Percentiles rank a stretch among this genome's conserved stretches.
These are phyloP conservation scores for Pythium aphanidermatum DNA, from an alignment of 352 stramenopile species.

Conservation along the genomic window DNA sequence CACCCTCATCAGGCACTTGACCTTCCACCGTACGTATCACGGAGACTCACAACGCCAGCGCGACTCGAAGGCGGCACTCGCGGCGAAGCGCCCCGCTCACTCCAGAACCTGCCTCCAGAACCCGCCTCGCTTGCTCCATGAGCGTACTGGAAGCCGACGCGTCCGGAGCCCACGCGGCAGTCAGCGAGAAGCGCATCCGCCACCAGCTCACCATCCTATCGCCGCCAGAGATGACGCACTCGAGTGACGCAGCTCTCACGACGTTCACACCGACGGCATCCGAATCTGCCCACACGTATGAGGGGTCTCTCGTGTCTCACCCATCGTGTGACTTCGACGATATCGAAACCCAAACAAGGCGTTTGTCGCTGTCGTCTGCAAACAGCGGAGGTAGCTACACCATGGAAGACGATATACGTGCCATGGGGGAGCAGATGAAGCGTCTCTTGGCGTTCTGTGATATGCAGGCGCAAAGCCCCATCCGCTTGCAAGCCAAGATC, in stretches of 20 bases:
- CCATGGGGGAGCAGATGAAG: slow-evolving; percentile 78
- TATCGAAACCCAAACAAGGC: slow-evolving; percentile 13
- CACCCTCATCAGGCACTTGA: neutral
- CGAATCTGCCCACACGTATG: slow-evolving; percentile 10
- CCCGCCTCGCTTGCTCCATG: slow-evolving; percentile 5
- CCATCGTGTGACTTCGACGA: slow-evolving; percentile 18
- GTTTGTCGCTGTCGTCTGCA: slow-evolving; percentile 43
- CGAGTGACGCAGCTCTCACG: neutral
- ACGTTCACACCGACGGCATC: neutral
- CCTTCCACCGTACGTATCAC: neutral
- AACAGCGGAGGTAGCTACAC: slow-evolving; percentile 38
- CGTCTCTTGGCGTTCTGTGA: slow-evolving; percentile 78
- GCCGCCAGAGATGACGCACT: slow-evolving; percentile 4
- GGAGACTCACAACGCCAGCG: no score
- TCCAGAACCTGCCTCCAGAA: slow-evolving; percentile 12
- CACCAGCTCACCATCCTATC: slow-evolving; percentile 18
- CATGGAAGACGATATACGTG: slow-evolving; percentile 70
- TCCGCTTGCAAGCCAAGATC: slow-evolving; percentile 73
- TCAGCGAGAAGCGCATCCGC: slow-evolving; percentile 18
- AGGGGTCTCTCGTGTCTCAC: slow-evolving; percentile 15
- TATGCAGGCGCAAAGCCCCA: slow-evolving; percentile 57
- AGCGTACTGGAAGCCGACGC: slow-evolving; percentile 3
- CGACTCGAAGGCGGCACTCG: no score
- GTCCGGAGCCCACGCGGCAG: neutral
- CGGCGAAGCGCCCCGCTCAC: no score